Evolutionary conservation across 2,329 filamentous ascomycete genomes (phyloP).

Genomic region (Capronia epimyces): DNA sequence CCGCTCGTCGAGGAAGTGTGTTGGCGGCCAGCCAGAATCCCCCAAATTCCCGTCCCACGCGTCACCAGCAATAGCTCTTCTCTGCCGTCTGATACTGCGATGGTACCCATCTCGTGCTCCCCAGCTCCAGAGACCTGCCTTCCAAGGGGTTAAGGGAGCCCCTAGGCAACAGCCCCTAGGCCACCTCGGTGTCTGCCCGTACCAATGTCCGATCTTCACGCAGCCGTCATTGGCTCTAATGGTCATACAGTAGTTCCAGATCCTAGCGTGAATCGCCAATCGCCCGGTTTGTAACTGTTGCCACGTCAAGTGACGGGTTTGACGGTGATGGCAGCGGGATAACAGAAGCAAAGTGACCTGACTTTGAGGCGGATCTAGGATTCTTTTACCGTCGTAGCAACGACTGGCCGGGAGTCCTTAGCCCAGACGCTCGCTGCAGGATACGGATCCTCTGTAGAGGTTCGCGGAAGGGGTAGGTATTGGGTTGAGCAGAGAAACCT

Average conservation of each 20-base stretch:
- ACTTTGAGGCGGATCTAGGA: background rate
- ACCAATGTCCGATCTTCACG: background rate
- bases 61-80: no score
- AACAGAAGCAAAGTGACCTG: background rate
- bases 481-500: background rate
- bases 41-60: background rate
- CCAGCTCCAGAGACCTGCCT: background rate
- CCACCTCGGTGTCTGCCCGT: background rate
- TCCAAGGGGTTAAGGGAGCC: background rate
- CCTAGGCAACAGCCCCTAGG: no score
- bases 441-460: no score
- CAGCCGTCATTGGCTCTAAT: background rate
- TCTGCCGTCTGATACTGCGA: background rate
- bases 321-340: background rate
- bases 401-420: background rate
- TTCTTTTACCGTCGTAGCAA: background rate
- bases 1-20: background rate
- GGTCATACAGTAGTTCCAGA: conserved; percentile 17
- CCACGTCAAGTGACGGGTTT: background rate
- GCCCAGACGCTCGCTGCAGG: background rate
- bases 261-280: conserved; percentile 17
- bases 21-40: background rate
- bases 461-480: background rate
- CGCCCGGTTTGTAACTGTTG: conserved; percentile 4
- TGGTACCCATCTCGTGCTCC: background rate